These are phyloP conservation scores for Dioszegia crocea DNA, from an alignment of 768 basidiomycete genomes.

Conservation along the genomic window DNA sequence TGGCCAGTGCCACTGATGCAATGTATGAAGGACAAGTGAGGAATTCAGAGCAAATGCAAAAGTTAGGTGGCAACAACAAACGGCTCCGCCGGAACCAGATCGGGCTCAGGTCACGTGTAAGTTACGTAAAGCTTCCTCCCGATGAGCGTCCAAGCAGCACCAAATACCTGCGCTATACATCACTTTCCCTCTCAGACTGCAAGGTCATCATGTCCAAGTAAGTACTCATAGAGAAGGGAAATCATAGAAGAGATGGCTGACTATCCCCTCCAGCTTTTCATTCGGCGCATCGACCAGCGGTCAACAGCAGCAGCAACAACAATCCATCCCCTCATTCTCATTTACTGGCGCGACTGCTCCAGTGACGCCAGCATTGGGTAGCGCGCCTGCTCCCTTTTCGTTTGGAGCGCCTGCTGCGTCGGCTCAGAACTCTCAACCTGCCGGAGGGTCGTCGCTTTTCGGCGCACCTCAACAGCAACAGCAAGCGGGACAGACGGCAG, in stretches of 20 bases:
- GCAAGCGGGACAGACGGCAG: slow-evolving; percentile 13
- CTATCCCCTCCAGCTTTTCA: slow-evolving; percentile 20
- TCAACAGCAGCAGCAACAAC: slow-evolving; percentile 11
- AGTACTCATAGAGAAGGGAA: too few species aligned
- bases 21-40: too few species aligned
- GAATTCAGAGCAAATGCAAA: too few species aligned
- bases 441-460: slow-evolving; percentile 11
- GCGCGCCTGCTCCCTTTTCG: slow-evolving; percentile 25
- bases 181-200: too few species aligned
- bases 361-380: slow-evolving; percentile 1
- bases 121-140: too few species aligned
- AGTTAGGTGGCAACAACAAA: too few species aligned
- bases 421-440: slow-evolving; percentile 6
- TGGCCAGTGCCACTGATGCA: too few species aligned
- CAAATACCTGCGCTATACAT: too few species aligned
- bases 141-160: too few species aligned
- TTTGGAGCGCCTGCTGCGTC: slow-evolving; percentile 15
- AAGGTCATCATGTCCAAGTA: too few species aligned
- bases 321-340: slow-evolving; percentile 22
- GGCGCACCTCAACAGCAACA: slow-evolving; percentile 1
- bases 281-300: slow-evolving; percentile 14
- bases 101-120: too few species aligned
- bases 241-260: neutral
- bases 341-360: slow-evolving; percentile 22
- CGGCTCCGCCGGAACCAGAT: too few species aligned